Evolutionary conservation across 352 stramenopile genomes (phyloP), one percentile per base, ranked within the genome.

Genomic region (Phytophthora multivora): DNA sequence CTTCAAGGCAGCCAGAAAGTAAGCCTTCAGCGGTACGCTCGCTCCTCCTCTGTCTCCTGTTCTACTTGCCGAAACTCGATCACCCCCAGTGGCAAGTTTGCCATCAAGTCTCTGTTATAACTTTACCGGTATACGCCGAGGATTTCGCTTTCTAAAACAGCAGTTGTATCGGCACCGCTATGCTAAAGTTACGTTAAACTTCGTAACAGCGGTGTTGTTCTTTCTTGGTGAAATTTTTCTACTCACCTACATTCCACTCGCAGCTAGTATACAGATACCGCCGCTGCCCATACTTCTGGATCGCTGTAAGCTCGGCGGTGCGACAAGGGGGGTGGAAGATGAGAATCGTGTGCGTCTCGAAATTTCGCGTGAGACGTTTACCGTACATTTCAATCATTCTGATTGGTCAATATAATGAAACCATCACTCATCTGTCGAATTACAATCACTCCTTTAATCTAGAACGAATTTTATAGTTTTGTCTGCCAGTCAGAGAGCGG

Each of bases 301-400:
- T 31, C 11, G 15, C 30, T 51, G 52, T 60, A 52, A 47, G 52
- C 53, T 33, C 4, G 38, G 11, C 35, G 48, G 48, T 69, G 64
- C n/a, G 35, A 43, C 59, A 73, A 52, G 69, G 58, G 40, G 46
- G 45, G 26, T n/a, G 48, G 36, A 66, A 66, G 51, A 60, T 62
- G 19, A 21, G 43, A 46, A 46, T 13, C 26, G 28, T 55, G 18
- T 64, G 59, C 60, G 57, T 36, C 18, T 53, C 36, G 23, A 53
- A 65, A 23, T 31, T 51, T 69, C 25, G 28, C 28, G 9, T 33
- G 16, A 52, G 48, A 47, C 18, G 7, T 63, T 71, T 57, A 18
- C 21, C 38, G 26, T 6, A 33, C 2, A 15, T 62, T 65, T 50
- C 15, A 15, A 11, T 23, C 3, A 0, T 15, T 26, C 0, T 36